phyloP scores from a whole-genome alignment of 768 basidiomycete species.

The Crepidotus variabilis region DNA sequence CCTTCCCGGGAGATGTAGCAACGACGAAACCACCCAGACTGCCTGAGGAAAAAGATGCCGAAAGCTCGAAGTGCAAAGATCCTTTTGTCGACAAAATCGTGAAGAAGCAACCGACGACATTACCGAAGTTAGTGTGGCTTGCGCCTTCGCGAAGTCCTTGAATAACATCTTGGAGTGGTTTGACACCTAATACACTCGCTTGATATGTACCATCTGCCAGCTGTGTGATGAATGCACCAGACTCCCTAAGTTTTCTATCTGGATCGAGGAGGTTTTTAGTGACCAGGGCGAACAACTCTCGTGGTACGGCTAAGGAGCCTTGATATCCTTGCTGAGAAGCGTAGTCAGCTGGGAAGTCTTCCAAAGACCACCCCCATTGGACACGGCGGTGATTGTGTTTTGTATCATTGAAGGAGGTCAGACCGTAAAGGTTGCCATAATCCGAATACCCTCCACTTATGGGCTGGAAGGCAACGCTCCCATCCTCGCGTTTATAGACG shows the following conservation, averaged over 20 bases:
- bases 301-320: background rate
- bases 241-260: background rate
- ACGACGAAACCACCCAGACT: background rate
- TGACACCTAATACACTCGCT: background rate
- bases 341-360: background rate
- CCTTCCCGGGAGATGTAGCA: background rate
- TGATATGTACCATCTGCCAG: background rate
- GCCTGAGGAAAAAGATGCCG: background rate
- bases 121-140: background rate
- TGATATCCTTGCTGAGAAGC: background rate
- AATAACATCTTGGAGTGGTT: background rate
- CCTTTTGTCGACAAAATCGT: background rate
- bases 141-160: background rate
- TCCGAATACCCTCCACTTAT: background rate
- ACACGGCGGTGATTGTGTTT: background rate
- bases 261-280: background rate
- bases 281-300: background rate
- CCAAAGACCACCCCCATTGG: background rate
- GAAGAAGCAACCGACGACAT: background rate
- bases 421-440: background rate
- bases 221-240: background rate
- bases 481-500: background rate
- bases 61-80: background rate
- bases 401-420: background rate
- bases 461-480: background rate